phyloP scores from a whole-genome alignment of 225 moss, liverwort and hornwort genomes.

The Marchantia paleacea region DNA sequence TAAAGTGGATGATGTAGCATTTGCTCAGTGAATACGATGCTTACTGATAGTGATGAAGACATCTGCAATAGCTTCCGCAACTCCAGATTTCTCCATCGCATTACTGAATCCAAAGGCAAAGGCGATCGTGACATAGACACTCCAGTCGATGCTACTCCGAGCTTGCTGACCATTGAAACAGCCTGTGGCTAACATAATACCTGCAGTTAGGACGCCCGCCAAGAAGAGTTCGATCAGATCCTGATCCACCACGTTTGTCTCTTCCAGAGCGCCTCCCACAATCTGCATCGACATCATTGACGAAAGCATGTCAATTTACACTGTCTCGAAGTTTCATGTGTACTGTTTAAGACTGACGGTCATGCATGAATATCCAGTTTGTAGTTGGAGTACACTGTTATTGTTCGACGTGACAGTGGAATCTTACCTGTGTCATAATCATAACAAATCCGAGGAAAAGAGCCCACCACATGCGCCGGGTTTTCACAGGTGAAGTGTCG shows the following conservation, averaged over 20 bases:
- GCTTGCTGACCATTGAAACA: constrained; percentile 12
- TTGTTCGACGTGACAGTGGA: background rate
- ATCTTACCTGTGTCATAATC: constrained; percentile 4
- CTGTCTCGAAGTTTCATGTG: too few species aligned
- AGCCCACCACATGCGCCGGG: constrained; percentile 6
- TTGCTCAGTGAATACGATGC: background rate
- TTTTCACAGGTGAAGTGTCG: background rate
- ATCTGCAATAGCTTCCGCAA: background rate
- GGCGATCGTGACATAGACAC: constrained; percentile 5
- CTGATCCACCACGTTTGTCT: background rate
- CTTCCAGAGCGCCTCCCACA: background rate
- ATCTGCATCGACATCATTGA: background rate
- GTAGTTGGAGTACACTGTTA: too few species aligned
- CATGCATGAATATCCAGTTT: too few species aligned
- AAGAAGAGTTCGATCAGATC: background rate
- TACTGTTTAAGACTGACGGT: background rate
- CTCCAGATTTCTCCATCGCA: background rate
- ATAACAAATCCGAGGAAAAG: constrained; percentile 8
- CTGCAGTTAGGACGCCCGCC: background rate
- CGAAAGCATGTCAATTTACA: background rate
- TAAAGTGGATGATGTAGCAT: background rate
- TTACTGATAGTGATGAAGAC: constrained; percentile 9
- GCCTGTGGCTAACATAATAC: constrained; percentile 4
- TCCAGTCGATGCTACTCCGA: constrained; percentile 6
- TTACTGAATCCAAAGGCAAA: constrained; percentile 11